Base-by-base conservation (phyloP, 768 basidiomycete species). In the Agaricus blazei region DNA sequence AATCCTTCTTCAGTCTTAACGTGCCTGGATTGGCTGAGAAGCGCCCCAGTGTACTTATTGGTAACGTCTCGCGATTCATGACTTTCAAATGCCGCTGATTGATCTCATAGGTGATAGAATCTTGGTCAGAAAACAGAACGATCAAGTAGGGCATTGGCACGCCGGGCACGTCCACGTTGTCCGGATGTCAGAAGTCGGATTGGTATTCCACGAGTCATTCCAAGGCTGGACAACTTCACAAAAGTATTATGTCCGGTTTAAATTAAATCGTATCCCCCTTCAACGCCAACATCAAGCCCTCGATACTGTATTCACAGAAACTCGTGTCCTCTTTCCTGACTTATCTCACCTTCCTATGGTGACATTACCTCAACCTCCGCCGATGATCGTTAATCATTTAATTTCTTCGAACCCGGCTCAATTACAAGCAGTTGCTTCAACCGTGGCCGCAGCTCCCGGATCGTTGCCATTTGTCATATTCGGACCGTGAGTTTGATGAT, bases 231-330 rank as follows among this genome's bases (percentile, higher is more conserved):
- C 62, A 1, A 53, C 65, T 8, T 69, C 70, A 3, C 70, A 74
- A 38, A 67, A 51, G 0, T 85, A 77, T 64, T 71, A 75, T 26
- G 74, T 85, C 23, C 75, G 78, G 0, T 86, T 86, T 67, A 77
- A 77, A 58, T 64, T 87, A 7, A 84, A 80, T 60, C 76, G 84
- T 0, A 72, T 77, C 58, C 77, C 82, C 1, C 54, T 83, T 7
- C 76, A 78, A 19, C 71, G 85, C 0, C 83, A 85, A 64, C 83
- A 86, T 62, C 77, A 80, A 54, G 85, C 83, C 0, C 63, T 87
- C 50, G 73, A 77, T 40, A 70, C 72, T 0, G 68, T 68, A 0
- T 79, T 77, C 59, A 65, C 69, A 0, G 72, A 75, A 42, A 69
- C 75, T 8, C 72, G 80, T 0, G 63, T 84, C 4, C 64, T 86